phyloP scores from a whole-genome alignment of 805 yeast species.

The Saturnispora zaruensis region DNA sequence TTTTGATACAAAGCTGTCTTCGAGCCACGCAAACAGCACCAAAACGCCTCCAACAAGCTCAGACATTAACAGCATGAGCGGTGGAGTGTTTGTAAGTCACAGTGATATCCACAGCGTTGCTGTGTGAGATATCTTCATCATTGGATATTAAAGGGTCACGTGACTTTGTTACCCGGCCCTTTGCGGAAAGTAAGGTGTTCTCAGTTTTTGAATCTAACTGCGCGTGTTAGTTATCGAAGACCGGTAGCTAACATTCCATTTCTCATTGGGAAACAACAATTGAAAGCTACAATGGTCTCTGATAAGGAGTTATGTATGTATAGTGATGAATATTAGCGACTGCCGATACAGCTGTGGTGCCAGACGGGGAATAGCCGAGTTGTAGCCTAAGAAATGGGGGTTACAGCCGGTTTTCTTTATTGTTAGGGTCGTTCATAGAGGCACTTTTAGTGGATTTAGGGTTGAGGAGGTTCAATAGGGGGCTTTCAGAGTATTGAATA shows the following conservation, averaged over 20 bases:
- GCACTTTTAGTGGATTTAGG: background rate
- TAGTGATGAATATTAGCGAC: background rate
- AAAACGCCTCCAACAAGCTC: background rate
- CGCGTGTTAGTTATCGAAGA: conserved; percentile 1
- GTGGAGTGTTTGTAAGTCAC: background rate
- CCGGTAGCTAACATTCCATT: background rate
- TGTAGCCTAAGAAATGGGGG: background rate
- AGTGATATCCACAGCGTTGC: background rate
- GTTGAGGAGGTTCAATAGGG: too few relatives aligned
- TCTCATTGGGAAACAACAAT: conserved; percentile 10
- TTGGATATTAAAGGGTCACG: background rate
- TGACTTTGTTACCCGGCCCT: background rate
- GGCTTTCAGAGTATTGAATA: too few relatives aligned
- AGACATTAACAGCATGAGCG: background rate
- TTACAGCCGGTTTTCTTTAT: background rate
- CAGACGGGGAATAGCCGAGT: background rate
- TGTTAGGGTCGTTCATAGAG: background rate
- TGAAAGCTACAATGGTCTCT: conserved; percentile 24
- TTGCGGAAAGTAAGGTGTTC: background rate
- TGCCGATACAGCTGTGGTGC: background rate
- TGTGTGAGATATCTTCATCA: background rate
- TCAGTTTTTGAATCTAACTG: background rate
- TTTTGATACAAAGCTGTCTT: background rate
- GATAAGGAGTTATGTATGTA: conserved; percentile 35
- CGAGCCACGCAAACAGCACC: background rate